Conservation (phyloP, 2,329 filamentous ascomycete species). For the Calonectria leucothoes region DNA sequence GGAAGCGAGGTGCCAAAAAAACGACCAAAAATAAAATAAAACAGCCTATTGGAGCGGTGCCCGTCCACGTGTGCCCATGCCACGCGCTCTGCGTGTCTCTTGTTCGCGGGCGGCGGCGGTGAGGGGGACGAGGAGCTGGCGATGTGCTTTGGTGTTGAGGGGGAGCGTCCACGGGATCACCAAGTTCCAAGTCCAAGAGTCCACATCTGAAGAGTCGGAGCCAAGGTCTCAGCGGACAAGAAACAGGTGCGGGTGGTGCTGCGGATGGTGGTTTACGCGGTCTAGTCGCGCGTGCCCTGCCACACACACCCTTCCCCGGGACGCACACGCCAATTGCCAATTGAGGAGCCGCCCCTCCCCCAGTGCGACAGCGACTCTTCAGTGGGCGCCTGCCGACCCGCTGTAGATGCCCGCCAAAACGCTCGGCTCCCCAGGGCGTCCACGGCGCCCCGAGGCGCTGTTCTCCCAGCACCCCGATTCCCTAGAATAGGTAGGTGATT, state of each 20-base stretch:
- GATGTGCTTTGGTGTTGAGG: not conserved
- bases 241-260: constrained; percentile 5
- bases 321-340: not conserved
- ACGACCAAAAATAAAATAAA: too few relatives aligned
- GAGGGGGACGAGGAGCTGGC: not conserved
- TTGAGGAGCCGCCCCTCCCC: constrained; percentile 2
- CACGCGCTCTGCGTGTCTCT: constrained; percentile 1
- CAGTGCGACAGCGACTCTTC: not conserved
- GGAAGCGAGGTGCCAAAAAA: not conserved
- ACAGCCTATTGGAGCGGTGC: constrained; percentile 5
- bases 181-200: not conserved
- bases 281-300: constrained; percentile 43
- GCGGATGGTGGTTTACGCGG: constrained; percentile 43
- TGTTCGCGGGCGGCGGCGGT: not conserved
- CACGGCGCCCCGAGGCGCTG: not conserved
- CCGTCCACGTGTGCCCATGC: constrained; percentile 8
- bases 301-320: not conserved
- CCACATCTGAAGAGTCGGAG: not conserved
- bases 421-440: not conserved
- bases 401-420: constrained; percentile 10
- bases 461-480: not conserved
- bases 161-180: not conserved
- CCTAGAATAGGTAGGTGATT: not conserved
- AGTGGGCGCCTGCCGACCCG: not conserved
- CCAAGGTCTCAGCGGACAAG: not conserved